These are phyloP conservation scores for Thalassiosira ordinaria DNA, from an alignment of 352 stramenopile genomes.

Conservation along the genomic window DNA sequence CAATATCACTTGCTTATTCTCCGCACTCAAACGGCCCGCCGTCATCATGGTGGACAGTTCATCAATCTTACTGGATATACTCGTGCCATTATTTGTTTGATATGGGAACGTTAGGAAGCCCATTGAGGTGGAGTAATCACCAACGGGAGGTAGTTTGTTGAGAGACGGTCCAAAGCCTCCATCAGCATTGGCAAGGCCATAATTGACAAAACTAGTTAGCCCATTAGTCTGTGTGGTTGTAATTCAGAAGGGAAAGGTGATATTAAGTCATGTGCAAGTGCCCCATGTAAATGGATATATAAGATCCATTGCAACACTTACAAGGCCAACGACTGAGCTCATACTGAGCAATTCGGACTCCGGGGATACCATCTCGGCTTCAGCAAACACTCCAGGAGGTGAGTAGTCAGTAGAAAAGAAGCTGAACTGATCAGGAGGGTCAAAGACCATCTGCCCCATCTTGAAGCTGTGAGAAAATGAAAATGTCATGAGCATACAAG, in stretches of 20 bases:
- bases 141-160: constrained; percentile 7
- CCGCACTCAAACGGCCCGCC: constrained; percentile 62
- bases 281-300: too few relatives aligned
- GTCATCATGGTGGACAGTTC: constrained; percentile 61
- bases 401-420: constrained; percentile 66
- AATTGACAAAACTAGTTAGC: constrained; percentile 66
- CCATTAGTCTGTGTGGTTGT: constrained; percentile 71
- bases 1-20: constrained; percentile 61
- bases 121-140: constrained; percentile 41
- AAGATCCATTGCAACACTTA: too few relatives aligned
- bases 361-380: constrained; percentile 50
- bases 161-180: constrained; percentile 58
- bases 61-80: constrained; percentile 53
- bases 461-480: too few relatives aligned
- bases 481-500: too few relatives aligned
- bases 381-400: constrained; percentile 52
- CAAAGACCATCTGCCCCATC: constrained; percentile 74
- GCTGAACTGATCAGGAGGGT: constrained; percentile 63
- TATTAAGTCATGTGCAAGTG: too few relatives aligned
- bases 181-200: constrained; percentile 58
- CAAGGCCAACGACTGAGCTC: constrained; percentile 52
- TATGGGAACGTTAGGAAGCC: constrained; percentile 42
- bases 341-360: constrained; percentile 57
- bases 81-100: constrained; percentile 20
- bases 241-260: too few relatives aligned